Conservation (phyloP, 805 yeast genomes). For the Yarrowia bubula region DNA sequence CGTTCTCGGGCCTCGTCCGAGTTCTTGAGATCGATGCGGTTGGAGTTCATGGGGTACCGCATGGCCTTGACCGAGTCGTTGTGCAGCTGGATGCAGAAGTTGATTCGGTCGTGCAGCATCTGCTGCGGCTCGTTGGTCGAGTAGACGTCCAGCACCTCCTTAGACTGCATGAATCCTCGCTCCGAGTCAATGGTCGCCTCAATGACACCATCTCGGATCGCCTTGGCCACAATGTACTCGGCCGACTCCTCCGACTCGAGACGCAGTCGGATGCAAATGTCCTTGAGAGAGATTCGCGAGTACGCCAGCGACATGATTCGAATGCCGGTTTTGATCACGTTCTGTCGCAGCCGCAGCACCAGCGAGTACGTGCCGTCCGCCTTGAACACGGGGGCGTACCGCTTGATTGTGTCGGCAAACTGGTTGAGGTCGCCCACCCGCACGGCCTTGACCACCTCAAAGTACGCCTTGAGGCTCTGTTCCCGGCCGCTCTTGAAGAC, state of each 20-base stretch:
- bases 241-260: conserved; percentile 94
- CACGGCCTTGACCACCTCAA: conserved; percentile 85
- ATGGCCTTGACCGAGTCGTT: conserved; percentile 91
- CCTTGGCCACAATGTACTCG: conserved; percentile 94
- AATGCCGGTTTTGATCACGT: conserved; percentile 96
- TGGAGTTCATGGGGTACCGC: conserved; percentile 74
- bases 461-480: conserved; percentile 72
- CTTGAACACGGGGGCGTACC: conserved; percentile 60
- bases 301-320: conserved; percentile 89
- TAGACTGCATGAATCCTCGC: conserved; percentile 85
- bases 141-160: conserved; percentile 81
- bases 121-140: conserved; percentile 83
- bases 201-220: conserved; percentile 94
- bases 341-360: conserved; percentile 87
- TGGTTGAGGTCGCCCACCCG: conserved; percentile 83
- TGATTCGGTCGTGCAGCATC: conserved; percentile 89
- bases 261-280: conserved; percentile 87
- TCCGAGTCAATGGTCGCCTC: conserved; percentile 93
- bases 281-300: conserved; percentile 85
- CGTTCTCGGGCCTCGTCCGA: conserved; percentile 58
- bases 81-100: conserved; percentile 82
- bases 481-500: conserved; percentile 62
- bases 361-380: conserved; percentile 80
- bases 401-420: conserved; percentile 67
- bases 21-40: conserved; percentile 49